Evolutionary conservation across 768 basidiomycete genomes (phyloP), one percentile per base, ranked within the genome.

Genomic region (Pleurotus sapidus): DNA sequence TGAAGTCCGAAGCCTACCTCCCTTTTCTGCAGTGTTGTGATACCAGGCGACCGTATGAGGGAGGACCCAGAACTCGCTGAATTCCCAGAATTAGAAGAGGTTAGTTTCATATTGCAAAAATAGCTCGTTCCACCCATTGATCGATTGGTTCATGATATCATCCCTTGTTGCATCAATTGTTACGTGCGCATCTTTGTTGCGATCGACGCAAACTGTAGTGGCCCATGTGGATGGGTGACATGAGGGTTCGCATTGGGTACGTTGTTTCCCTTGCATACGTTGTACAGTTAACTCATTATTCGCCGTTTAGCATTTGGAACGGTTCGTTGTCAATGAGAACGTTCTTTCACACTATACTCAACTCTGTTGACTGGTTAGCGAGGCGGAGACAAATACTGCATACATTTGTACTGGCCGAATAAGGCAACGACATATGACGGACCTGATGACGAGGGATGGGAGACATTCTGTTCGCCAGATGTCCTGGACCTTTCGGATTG

Each of bases 401-500:
- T 70, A 8, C 71, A 74, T 46, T 66, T 75, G 14, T 79, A 72
- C 60, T 70, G 78, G 67, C 76, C 74, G 9, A 74, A 66, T 53
- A 67, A 56, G 6, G 66, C 68, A 20, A 56, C 68, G 3, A 61
- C 57, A 6, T 63, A 63, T 3, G 59, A 51, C 11, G 70, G 46
- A 23, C 43, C 45, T 12, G 58, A 30, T 1, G 49, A 61, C 17
- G 75, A 77, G 47, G 63, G 64, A 15, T 79, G 78, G 77, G 65
- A 65, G 43, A 62, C 68, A 7, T 58, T 70, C 12, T 63, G 69
- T 4, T 70, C 74, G 4, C 72, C 70, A 12, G 57, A 61, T 18
- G 63, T 66, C 34, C 65, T 80, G 48, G 65, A 76, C 50, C 57
- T 77, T 11, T 67, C 67, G 5, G 59, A 60, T 17, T 72, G 69